Conservation (phyloP, 441 rosid species). For the Eruca vesicaria region DNA sequence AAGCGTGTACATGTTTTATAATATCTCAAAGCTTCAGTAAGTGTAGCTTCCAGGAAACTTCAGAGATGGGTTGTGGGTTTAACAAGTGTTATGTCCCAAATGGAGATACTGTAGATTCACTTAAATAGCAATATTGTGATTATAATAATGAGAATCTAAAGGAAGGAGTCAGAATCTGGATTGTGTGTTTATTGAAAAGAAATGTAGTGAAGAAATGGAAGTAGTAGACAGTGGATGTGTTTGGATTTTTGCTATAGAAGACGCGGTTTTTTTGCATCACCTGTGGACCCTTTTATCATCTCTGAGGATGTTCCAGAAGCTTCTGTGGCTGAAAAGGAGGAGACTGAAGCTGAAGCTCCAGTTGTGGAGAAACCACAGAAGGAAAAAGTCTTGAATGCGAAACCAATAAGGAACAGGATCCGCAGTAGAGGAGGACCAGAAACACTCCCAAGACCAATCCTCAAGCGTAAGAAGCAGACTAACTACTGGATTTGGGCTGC, state of each 20-base stretch:
- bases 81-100: slow-evolving; percentile 25
- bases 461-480: slow-evolving; percentile 69
- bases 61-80: slow-evolving; percentile 20
- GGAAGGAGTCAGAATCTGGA: slow-evolving; percentile 27
- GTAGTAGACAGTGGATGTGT: slow-evolving; percentile 17
- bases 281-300: slow-evolving; percentile 18
- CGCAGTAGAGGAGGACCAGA: slow-evolving; percentile 49
- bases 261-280: slow-evolving; percentile 38
- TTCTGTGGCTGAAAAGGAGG: slow-evolving; percentile 56
- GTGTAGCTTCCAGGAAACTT: slow-evolving; percentile 25
- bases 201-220: slow-evolving; percentile 18
- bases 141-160: slow-evolving; percentile 23
- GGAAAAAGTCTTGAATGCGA: slow-evolving; percentile 48
- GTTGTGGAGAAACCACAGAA: slow-evolving; percentile 43
- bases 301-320: slow-evolving; percentile 39
- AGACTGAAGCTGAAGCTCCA: slow-evolving; percentile 33
- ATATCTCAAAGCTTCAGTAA: neutral
- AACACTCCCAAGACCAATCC: slow-evolving; percentile 64
- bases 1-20: slow-evolving; percentile 18
- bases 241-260: slow-evolving; percentile 19
- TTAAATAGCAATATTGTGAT: slow-evolving; percentile 14
- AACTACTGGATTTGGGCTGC: slow-evolving; percentile 74
- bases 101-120: slow-evolving; percentile 27
- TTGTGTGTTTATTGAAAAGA: slow-evolving; percentile 1
- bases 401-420: slow-evolving; percentile 48